Base-by-base conservation (phyloP, 2,329 filamentous ascomycete genomes). In the Leptographium radiaticola region DNA sequence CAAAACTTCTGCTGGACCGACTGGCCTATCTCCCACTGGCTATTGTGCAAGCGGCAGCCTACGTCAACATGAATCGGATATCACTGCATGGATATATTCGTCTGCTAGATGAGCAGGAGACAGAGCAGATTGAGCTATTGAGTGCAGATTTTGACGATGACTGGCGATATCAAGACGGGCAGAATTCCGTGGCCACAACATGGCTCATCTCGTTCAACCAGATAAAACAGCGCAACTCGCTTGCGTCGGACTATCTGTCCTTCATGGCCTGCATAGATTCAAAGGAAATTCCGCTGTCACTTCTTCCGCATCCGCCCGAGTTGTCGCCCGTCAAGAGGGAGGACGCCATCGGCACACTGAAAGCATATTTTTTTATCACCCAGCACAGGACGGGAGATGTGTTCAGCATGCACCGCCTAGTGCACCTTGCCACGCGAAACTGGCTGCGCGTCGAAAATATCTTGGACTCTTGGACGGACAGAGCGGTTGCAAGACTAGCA, bases 321-420 rank as follows among this genome's bases (percentile, higher is more conserved):
- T 12, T 6, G 20, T 53, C 56, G 9, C 46, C 57, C 9, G 48
- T 59, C 34, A 46, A 10, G 25, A 56, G 59, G 2, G 58, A 5
- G 3, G 55, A 65, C 18, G 64, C 62, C 10, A 54, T 67, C 11
- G 59, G 60, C 0, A 62, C 49, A 0, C 54, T 67, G 1, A 60
- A 60, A 34, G 62, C 55, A 10, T 68, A 67, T 51, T 61, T 60
- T 7, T 69, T 70, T 36, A 58, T 70, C 20, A 57, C 53, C 4
- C 43, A 65, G 34, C 63, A 59, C 1, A 34, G 56, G 11, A 52
- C 54, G 9, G 5, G 20, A 2, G 39, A 54, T 15, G 2, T 62
- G 61, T 30, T 54, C 34, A 64, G 66, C 48, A 66, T 69, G 11
- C 64, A 69, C 39, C 61, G 65, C 11, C 58, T 69, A 6, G 63